Base-by-base conservation (phyloP, 805 yeast species). In the Candida yuanshanica region DNA sequence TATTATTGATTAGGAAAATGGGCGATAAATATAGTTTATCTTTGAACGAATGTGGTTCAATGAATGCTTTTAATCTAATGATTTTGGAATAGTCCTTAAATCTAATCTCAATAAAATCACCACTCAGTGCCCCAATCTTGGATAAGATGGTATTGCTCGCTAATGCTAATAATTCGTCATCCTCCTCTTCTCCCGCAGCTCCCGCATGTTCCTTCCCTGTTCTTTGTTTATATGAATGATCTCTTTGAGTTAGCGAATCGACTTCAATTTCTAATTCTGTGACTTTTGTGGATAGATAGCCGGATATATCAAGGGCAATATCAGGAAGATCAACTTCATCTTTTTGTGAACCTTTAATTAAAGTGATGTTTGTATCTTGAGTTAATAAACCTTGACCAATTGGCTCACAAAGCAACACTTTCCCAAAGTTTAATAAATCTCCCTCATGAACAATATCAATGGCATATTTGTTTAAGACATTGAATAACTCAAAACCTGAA, bases 341-440 rank as follows among this genome's bases (percentile, higher is more conserved):
- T 13, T 18, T 27, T 27, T 27, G 7, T 11, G 16, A 14, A 11
- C 31, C 31, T 44, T 69, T 72, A 14, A 80, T 72, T 23, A 84
- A 60, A 3, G 79, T 71, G 3, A 86, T 61, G n/a, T 65, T 65
- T 0, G 91, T 79, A 2, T 60, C 58, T 2, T 48, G 42, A 17
- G 63, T 58, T 1, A 83, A 51, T 7, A 57, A 48, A 1, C 95
- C 95, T 55, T 85, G 95, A 33, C 73, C 76, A 2, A 77, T 69
- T 0, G 95, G 95, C 50, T 85, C 95, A 56, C 88, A 77, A 20
- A 80, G 69, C 4, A 74, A 50, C 3, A 86, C 70, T 7, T 53
- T 52, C 17, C 83, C 83, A 13, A 42, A 36, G 22, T 26, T 48
- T 35, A 39, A 36, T 12, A 14, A 22, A 34, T 51, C 53, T 18